phyloP scores from a whole-genome alignment of 148 eudicot genomes.

The Fagopyrum homotropicum region DNA sequence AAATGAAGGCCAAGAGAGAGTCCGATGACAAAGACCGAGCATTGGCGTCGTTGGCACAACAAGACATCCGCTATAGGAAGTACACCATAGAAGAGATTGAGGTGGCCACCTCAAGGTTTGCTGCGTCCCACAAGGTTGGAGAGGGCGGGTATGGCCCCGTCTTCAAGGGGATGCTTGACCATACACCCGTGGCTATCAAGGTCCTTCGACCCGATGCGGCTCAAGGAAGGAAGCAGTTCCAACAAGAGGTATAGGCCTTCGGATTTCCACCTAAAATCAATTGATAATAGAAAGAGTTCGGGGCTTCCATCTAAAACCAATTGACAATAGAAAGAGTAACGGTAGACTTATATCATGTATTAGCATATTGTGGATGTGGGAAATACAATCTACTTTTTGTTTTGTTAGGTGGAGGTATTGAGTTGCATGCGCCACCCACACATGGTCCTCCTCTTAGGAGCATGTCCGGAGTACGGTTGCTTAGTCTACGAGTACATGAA shows the following conservation, averaged over 20 bases:
- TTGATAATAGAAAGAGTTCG: too few species aligned
- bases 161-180: slow-evolving; percentile 63
- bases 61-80: slow-evolving; percentile 54
- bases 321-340: background rate
- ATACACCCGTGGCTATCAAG: slow-evolving; percentile 81
- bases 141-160: slow-evolving; percentile 98
- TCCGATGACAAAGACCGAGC: slow-evolving; percentile 57
- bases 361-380: too few species aligned
- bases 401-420: slow-evolving; percentile 61
- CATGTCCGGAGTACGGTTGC: slow-evolving; percentile 98
- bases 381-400: slow-evolving; percentile 5
- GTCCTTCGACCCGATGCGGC: slow-evolving; percentile 72
- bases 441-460: slow-evolving; percentile 91
- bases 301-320: background rate
- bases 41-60: slow-evolving; percentile 34
- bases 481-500: slow-evolving; percentile 90
- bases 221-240: slow-evolving; percentile 74
- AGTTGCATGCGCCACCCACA: slow-evolving; percentile 88
- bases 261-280: background rate
- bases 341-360: too few species aligned
- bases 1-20: slow-evolving; percentile 51
- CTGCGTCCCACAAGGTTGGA: slow-evolving; percentile 45
- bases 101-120: slow-evolving; percentile 48
- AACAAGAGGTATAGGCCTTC: slow-evolving; percentile 37
- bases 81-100: slow-evolving; percentile 80